Evolutionary conservation across 345 rosid genomes (phyloP).

Genomic region (Eucalyptus rudis): DNA sequence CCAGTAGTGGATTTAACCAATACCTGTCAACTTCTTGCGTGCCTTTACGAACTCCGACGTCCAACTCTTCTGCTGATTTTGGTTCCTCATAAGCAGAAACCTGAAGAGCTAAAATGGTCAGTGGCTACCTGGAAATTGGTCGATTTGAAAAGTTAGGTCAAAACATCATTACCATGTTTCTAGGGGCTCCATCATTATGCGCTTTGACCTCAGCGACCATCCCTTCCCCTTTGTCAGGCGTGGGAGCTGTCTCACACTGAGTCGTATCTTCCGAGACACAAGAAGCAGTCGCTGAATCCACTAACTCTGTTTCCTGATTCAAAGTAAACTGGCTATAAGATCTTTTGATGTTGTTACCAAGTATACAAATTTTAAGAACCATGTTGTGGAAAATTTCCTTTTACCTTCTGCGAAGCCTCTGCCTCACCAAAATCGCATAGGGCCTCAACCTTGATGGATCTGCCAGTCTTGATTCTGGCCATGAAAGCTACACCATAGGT

Average conservation of each 20-base stretch:
- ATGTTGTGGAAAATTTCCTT: neutral
- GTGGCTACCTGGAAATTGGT: neutral
- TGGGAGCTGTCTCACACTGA: neutral
- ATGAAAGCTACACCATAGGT: constrained; percentile 52
- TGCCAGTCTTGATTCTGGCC: constrained; percentile 64
- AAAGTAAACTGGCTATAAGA: neutral
- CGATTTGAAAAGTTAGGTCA: neutral
- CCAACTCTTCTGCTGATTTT: neutral
- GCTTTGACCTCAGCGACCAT: neutral
- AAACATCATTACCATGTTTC: constrained; percentile 1
- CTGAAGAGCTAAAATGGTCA: constrained; percentile 4
- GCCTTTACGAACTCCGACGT: neutral
- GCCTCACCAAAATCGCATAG: constrained; percentile 76
- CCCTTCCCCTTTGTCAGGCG: neutral
- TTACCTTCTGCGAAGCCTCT: constrained; percentile 48
- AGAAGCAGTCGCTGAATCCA: neutral
- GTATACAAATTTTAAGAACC: neutral
- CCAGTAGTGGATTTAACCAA: neutral
- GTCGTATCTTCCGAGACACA: neutral
- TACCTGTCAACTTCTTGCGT: constrained; percentile 31
- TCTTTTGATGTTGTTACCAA: neutral
- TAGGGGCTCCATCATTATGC: neutral
- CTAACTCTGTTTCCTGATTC: constrained; percentile 28
- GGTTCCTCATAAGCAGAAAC: neutral
- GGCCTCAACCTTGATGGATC: constrained; percentile 56